A percentile compares a stretch with the other conserved stretches of the same genome.
These are phyloP conservation scores for Pseudogymnoascus sp. DNA, from an alignment of 2,329 filamentous ascomycete species.

Conservation along the genomic window DNA sequence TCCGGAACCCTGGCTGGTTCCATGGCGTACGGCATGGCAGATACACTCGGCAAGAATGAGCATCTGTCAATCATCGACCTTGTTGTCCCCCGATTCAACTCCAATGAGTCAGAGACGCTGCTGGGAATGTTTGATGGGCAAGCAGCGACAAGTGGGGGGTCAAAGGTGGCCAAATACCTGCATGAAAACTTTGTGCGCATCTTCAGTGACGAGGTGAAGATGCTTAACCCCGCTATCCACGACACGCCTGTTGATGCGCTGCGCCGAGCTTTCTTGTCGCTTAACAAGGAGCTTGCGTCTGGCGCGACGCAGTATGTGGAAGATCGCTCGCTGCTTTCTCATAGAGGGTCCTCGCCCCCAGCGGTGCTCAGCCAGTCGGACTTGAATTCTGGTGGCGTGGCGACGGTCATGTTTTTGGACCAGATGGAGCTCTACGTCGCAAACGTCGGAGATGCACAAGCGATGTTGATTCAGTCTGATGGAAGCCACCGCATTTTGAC, in stretches of 20 bases:
- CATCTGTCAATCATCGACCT: conserved; percentile 94
- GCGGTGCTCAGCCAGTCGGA: conserved; percentile 83
- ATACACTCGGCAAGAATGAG: conserved; percentile 85
- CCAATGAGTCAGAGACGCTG: conserved; percentile 80
- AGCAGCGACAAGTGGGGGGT: conserved; percentile 77
- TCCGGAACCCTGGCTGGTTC: conserved; percentile 88
- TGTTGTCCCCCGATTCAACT: conserved; percentile 85
- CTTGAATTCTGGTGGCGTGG: conserved; percentile 80
- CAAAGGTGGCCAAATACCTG: conserved; percentile 90
- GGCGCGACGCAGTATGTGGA: conserved; percentile 74
- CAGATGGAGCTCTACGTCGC: conserved; percentile 87
- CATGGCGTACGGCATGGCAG: conserved; percentile 94
- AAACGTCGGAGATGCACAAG: conserved; percentile 91
- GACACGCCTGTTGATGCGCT: conserved; percentile 80
- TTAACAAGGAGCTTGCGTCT: conserved; percentile 92
- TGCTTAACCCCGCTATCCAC: conserved; percentile 52
- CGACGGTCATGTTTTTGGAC: conserved; percentile 83
- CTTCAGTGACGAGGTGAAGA: conserved; percentile 74
- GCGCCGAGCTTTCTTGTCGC: conserved; percentile 71
- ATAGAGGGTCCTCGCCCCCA: conserved; percentile 63
- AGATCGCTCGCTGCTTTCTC: conserved; percentile 56
- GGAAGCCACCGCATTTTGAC: conserved; percentile 78
- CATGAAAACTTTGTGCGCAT: conserved; percentile 91
- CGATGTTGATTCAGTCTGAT: conserved; percentile 87
- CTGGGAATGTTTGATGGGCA: conserved; percentile 96